Evolutionary conservation across 129 eudicot species (phyloP), one percentile per base, ranked within the genome.

Genomic region (Deinandra increscens): DNA sequence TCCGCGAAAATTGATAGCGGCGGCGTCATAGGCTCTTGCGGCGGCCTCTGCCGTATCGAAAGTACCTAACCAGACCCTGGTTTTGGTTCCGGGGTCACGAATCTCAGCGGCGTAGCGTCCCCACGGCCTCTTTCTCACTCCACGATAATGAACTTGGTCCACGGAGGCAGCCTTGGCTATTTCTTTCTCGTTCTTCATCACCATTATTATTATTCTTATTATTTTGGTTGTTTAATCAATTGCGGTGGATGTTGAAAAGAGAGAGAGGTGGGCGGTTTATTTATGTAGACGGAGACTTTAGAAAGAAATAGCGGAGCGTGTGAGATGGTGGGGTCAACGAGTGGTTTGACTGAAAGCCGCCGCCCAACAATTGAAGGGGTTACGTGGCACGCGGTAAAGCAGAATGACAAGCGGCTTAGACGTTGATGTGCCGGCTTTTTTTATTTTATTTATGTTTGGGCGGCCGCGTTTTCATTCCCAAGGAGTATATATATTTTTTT

Each of bases 101-200:
- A 87, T 87, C 73, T 87, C 94, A 13, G 94, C 94, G n/a, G 94
- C 94, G 70, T 87, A 87, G 13, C 94, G 89, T 3, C 94, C 94
- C 94, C 94, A 87, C n/a, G 94, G 94, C 76, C 94, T 60, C 87
- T 84, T 87, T 56, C 94, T 71, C 9, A 87, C 94, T 17, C 94
- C 94, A 1, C 94, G 72, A 81, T 72, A 87, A 73, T 87, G 94
- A 7, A 79, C 81, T 65, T 87, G 89, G 29, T 61, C 78, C 0
- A 54, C 79, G 3, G 53, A 58, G 54, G 56, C 61, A 34, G 68
- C 59, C 17, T 82, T 75, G 13, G n/a, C n/a, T 2, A 48, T 50
- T n/a, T n/a, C n/a, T n/a, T n/a, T n/a, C 46, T 76, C 77, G 0
- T 79, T 78, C 54, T 87, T 87, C 84, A 79, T 77, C 4, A 78